These are phyloP conservation scores for Fusarium sp. DNA, from an alignment of 2,329 filamentous ascomycete genomes.

Conservation along the genomic window DNA sequence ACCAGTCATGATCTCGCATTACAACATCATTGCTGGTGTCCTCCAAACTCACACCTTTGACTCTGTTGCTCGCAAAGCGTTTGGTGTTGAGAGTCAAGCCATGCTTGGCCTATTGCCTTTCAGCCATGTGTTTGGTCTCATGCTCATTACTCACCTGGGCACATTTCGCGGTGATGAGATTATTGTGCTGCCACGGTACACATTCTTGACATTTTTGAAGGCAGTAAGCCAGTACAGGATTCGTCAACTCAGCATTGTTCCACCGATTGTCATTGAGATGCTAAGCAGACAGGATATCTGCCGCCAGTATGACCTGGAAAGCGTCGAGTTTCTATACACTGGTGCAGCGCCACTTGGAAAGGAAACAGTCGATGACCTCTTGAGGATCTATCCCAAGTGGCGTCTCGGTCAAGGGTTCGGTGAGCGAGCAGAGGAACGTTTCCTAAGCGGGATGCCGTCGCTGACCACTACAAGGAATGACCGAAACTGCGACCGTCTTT, in stretches of 20 bases:
- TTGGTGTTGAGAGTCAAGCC: conserved; percentile 54
- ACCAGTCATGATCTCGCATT: conserved; percentile 86
- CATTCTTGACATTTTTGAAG: conserved; percentile 69
- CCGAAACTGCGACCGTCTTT: conserved; percentile 18
- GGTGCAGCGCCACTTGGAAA: conserved; percentile 75
- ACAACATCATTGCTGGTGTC: conserved; percentile 81
- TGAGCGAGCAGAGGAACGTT: too few species aligned
- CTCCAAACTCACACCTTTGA: conserved; percentile 65
- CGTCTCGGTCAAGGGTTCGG: conserved; percentile 78
- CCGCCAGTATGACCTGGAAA: conserved; percentile 25
- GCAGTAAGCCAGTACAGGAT: conserved; percentile 21
- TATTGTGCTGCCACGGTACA: conserved; percentile 81
- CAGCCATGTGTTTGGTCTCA: conserved; percentile 83
- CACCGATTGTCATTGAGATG: conserved; percentile 23
- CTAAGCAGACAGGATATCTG: conserved; percentile 1
- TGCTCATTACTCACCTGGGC: conserved; percentile 74
- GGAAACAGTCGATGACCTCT: conserved; percentile 73
- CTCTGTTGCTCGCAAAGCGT: conserved; percentile 49
- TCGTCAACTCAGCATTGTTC: conserved; percentile 20
- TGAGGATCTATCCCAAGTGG: conserved; percentile 71
- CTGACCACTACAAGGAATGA: conserved; percentile 65
- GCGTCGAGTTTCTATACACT: conserved; percentile 11
- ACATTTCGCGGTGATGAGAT: conserved; percentile 79
- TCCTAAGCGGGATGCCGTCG: too few species aligned
- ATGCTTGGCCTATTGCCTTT: conserved; percentile 77